phyloP scores from a whole-genome alignment of 164 flowering plant species.

The Protea cynaroides region DNA sequence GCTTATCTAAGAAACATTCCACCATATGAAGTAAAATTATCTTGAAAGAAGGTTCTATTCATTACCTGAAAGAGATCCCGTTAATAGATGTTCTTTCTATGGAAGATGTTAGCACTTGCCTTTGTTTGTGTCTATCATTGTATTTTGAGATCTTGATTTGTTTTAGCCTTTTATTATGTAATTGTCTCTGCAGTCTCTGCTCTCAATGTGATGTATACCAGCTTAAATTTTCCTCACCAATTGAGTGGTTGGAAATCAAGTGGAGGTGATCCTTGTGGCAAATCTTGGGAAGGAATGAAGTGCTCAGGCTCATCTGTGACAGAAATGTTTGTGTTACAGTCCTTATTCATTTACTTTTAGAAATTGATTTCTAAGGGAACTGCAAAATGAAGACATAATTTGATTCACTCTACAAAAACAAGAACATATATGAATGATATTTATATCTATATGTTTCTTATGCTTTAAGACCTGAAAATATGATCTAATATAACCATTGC shows the following conservation, averaged over 20 bases:
- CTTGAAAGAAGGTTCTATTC: no score
- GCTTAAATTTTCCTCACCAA: constrained; percentile 65
- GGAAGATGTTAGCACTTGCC: background rate
- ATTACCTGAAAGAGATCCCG: no score
- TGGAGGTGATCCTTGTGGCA: constrained; percentile 88
- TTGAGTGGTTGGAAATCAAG: constrained; percentile 57
- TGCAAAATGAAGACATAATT: no score
- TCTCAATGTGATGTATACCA: constrained; percentile 55
- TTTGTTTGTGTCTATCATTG: background rate
- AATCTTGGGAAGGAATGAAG: constrained; percentile 68
- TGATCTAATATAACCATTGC: no score
- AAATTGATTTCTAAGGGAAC: no score
- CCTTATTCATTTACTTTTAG: background rate
- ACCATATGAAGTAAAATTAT: no score
- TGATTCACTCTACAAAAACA: no score
- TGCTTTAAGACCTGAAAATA: background rate
- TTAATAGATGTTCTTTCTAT: background rate
- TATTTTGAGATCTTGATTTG: background rate
- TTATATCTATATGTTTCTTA: no score
- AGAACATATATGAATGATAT: no score
- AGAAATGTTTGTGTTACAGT: constrained; percentile 43
- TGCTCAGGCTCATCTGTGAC: constrained; percentile 76
- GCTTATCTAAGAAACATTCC: no score
- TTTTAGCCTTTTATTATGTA: background rate
- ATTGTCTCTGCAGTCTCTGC: constrained; percentile 53